phyloP scores from a whole-genome alignment of 495 filamentous ascomycete genomes.

The Umbilicaria muhlenbergii region DNA sequence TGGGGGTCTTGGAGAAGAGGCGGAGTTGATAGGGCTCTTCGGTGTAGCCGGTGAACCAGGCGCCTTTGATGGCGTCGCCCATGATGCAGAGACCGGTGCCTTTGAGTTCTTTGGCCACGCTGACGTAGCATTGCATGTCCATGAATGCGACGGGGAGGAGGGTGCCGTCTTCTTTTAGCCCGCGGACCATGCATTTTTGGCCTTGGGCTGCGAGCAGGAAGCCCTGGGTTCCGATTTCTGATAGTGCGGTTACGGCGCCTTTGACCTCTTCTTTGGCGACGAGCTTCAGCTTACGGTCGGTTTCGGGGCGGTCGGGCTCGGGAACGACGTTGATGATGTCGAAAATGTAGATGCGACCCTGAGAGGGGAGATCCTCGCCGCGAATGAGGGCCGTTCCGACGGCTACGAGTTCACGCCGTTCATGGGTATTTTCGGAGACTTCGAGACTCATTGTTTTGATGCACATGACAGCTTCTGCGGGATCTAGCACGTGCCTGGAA shows the following conservation, averaged over 20 bases:
- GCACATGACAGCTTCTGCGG: constrained; percentile 60
- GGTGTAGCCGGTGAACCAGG: constrained; percentile 90
- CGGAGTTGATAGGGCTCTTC: constrained; percentile 92
- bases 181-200: constrained; percentile 92
- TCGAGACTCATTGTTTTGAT: constrained; percentile 76
- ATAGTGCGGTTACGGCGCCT: constrained; percentile 82
- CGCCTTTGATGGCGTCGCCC: constrained; percentile 78
- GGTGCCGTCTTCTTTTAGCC: constrained; percentile 84
- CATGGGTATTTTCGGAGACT: constrained; percentile 75
- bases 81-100: constrained; percentile 72
- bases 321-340: constrained; percentile 84
- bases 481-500: constrained; percentile 37
- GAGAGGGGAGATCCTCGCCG: constrained; percentile 76
- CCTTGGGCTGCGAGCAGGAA: constrained; percentile 86
- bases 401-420: constrained; percentile 62
- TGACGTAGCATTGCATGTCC: constrained; percentile 91
- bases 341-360: constrained; percentile 81
- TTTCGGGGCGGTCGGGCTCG: constrained; percentile 71
- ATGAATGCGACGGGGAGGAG: constrained; percentile 92
- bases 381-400: constrained; percentile 72
- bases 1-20: constrained; percentile 70
- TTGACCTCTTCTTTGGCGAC: constrained; percentile 80
- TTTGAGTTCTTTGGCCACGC: constrained; percentile 60
- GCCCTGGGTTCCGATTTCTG: constrained; percentile 78
- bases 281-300: constrained; percentile 67